Base-by-base conservation (phyloP, 2,329 filamentous ascomycete genomes). In the Neurospora crassa region DNA sequence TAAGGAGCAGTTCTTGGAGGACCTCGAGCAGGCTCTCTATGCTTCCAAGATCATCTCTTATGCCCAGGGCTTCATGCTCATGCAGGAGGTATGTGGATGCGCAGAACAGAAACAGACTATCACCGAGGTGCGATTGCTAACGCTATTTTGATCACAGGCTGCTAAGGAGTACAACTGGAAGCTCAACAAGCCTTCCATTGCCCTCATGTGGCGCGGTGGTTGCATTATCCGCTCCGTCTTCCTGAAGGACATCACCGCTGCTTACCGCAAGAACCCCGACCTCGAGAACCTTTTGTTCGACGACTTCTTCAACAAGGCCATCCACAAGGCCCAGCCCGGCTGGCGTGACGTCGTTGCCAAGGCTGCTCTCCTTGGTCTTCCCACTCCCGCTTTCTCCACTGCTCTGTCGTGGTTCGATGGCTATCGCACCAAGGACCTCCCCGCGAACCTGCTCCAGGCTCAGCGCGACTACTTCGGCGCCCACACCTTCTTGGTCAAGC, bases 11-110 rank as follows among this genome's bases (percentile, higher is more conserved):
- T 97, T 98, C 89, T 90, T 99, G 77, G 92, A 93, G 77, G 94
- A 99, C 84, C 92, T 99, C 69, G 96, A 99, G 88, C 96, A 99
- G 88, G 96, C 95, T 77, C 90, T 99, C 74, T 99, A 99, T 82
- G 96, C 96, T 77, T 98, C 95, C 80, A 99, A 99, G 92, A 99
- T 99, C 82, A 97, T 99, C 84, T 99, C 96, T 24, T 99, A 99
- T 82, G 94, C 96, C 76, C 96, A 99, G 86, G 96, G 96, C 82
- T 99, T 99, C 90, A 98, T 98, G 95, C 89, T 99, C 80, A 98
- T 99, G 89, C 95, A 98, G 87, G 92, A 97, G 85, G 93, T 94
- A 84, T 84, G 90, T 83, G 34, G 24, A 47, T 45, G 14, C 5
- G 29, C 24, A n/a, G 37, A 40, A 41, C 11, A 29, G 34, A 34